Base-by-base conservation (phyloP, 2,329 filamentous ascomycete genomes). In the Fusarium euwallaceae region DNA sequence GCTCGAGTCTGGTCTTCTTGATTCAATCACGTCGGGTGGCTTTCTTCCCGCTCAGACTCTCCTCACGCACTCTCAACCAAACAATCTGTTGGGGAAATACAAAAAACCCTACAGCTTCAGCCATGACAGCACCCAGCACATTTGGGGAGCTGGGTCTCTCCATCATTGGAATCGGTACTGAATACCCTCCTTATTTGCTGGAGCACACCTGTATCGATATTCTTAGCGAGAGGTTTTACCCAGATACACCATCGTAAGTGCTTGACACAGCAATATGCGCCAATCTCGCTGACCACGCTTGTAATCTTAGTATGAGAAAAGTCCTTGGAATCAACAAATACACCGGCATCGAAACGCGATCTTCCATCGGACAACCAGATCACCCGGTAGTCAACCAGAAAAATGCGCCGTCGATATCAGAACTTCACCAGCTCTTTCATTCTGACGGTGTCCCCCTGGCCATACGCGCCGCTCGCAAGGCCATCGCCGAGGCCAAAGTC, bases 291-390 rank as follows among this genome's bases (percentile, higher is more conserved):
- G 8, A 71, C 17, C 36, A 34, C 43, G 12, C 17, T 27, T 39
- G 14, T 17, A 32, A 59, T 43, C 36, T 14, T 51, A 92, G 90
- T 37, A 90, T 92, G 87, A 85, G 85, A 70, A 92, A 92, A 78
- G 87, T 92, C 29, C 86, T 91, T 64, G 84, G 86, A 17, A 92
- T 92, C 79, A 93, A 92, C 82, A 85, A 87, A 66, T 92, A 87
- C 76, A 93, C 91, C 1, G 91, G 91, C 69, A 92, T 92, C 69
- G 90, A 92, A 61, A 83, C 85, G 36, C 88, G 91, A 62, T 91
- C 90, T 14, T 91, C 90, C 14, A 87, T 93, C 75, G 91, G 90
- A 67, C 87, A 85, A 4, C 86, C 88, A 12, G 88, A 91, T 67
- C 90, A 92, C 78, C 89, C 90, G 0, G 73, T 91, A 36, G 90